Base-by-base conservation (phyloP, 2,329 filamentous ascomycete genomes). In the Aspergillus vadensis region DNA sequence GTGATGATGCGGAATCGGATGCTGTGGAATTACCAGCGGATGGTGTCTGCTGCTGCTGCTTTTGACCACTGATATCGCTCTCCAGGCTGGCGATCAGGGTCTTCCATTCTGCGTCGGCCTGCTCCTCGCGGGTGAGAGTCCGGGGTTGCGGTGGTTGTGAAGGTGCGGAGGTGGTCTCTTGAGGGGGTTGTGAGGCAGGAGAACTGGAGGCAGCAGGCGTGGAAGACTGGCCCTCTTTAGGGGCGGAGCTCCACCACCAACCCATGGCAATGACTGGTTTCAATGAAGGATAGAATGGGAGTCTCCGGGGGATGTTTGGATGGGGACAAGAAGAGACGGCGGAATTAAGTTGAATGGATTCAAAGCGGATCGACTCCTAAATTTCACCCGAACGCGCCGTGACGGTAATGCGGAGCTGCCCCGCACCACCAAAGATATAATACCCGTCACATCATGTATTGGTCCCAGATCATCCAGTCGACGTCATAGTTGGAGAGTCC, bases 101-200 rank as follows among this genome's bases (percentile, higher is more conserved):
- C 62, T 81, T 78, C 67, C 86, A 79, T 68, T 87, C 85, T 54
- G 79, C 76, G 63, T 86, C 82, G 65, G 82, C 81, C 70, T 80
- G 75, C 68, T 83, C 79, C 64, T 80, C 75, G 67, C 79, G 74
- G 61, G 76, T 72, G 67, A 76, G 67, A 58, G 66, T 64, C 50
- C 47, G 66, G 38, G 66, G 63, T 50, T 71, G 70, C 36, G 61
- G 65, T 59, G 64, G 66, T 58, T 64, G 69, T 63, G 62, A 10
- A 55, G 53, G 43, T 69, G 63, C 23, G 67, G 55, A 43, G 14
- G 38, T 36, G 25, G 30, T 43, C 32, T 58, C 54, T 59, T 55
- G 41, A 21, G 60, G 23, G 23, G 55, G 38, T 54, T 54, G 58
- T 38, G 53, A 41, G 19, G 51, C 39, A 21, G 59, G 50, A 25